Evolutionary conservation across 2,329 filamentous ascomycete species (phyloP), one percentile per base, ranked within the genome.

Genomic region (Aspergillus terreus): DNA sequence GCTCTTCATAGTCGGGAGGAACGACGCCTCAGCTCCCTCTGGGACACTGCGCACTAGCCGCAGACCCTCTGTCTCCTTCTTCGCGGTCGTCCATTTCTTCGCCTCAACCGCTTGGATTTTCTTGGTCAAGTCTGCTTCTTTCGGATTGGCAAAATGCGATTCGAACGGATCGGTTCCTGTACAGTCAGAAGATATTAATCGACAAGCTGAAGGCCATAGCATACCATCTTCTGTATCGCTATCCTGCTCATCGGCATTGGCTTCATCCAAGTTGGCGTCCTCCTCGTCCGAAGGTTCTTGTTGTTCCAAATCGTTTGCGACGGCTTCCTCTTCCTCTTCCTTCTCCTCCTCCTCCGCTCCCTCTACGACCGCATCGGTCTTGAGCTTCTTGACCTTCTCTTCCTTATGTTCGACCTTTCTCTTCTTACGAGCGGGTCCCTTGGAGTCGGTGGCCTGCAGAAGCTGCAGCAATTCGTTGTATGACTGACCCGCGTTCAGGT

Each of bases 131-230:
- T 80, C 71, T 5, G 79, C 76, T 45, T 87, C 82, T 43, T 92
- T 81, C 0, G 85, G 83, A 40, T 78, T 78, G 32, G 83, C 82
- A 66, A 95, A 95, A 71, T 96, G 92, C 6, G 76, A 73, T 57
- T 94, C 87, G 63, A 95, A 96, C 0, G 90, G 87, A 67, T 95
- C 88, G 4, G 72, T 72, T 25, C 74, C 68, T 56, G 83, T 44
- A 77, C 12, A 80, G 76, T 41, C 19, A 19, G 19, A 19, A 19
- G 19, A 19, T 4, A 19, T 19, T 19, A 19, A 19, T 19, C 3
- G 19, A 5, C 14, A 23, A 1, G 36, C 6, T 15, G 21, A 11
- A 42, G 40, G 7, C 9, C 6, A 35, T 40, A 35, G n/a, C 3
- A 38, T 23, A 57, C 67, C 64, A 41, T 75, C 70, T 23, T 74